Evolutionary conservation across 805 yeast species (phyloP).

Genomic region (Blastobotrys robertii): DNA sequence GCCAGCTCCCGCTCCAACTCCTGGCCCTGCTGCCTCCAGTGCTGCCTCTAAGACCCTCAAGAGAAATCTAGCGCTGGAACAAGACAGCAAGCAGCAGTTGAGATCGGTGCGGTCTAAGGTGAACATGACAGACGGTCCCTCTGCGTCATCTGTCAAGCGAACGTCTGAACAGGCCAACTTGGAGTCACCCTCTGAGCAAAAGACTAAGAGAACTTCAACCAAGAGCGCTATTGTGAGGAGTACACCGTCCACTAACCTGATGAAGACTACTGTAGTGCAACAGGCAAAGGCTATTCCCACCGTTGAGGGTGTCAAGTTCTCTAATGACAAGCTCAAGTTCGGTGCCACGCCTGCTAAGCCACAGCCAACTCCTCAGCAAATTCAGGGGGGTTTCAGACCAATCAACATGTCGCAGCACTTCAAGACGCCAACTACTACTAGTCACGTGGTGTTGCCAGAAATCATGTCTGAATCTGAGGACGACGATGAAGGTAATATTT

Average conservation of each 20-base stretch:
- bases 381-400: not conserved
- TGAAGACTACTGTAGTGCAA: constrained; percentile 29
- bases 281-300: constrained; percentile 24
- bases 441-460: constrained; percentile 18
- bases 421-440: constrained; percentile 1
- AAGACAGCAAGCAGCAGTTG: not conserved
- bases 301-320: constrained; percentile 27
- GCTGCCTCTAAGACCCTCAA: constrained; percentile 1
- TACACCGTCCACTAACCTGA: constrained; percentile 17
- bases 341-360: constrained; percentile 9
- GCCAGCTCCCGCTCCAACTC: not conserved
- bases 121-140: too few species aligned
- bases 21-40: not conserved
- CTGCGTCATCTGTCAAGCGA: constrained; percentile 1
- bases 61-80: constrained; percentile 4
- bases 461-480: constrained; percentile 39
- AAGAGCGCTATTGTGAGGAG: too few species aligned
- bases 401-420: not conserved
- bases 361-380: not conserved
- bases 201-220: not conserved
- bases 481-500: constrained; percentile 38
- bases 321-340: constrained; percentile 25
- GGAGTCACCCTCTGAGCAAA: constrained; percentile 1
- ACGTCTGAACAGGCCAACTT: constrained; percentile 4
- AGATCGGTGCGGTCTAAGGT: not conserved